Evolutionary conservation across 2,329 filamentous ascomycete genomes (phyloP).

Genomic region (Torrubiellomyces zombiae): DNA sequence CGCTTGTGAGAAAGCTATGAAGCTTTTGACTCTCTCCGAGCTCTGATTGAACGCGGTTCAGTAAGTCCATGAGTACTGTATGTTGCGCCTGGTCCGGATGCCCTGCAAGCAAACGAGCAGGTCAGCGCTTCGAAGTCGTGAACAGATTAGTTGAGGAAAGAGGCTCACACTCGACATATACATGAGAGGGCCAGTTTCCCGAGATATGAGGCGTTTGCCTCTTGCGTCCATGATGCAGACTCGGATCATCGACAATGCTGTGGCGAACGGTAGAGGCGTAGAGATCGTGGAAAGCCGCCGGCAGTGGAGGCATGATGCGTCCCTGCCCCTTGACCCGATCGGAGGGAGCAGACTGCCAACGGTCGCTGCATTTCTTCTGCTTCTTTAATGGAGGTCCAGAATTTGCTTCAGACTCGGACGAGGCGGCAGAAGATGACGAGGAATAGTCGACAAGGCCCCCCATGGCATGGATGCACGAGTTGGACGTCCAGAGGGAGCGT

Average conservation of each 20-base stretch:
- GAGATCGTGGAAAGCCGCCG: constrained; percentile 68
- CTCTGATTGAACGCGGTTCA: constrained; percentile 18
- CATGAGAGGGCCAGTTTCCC: constrained; percentile 83
- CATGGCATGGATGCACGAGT: constrained; percentile 30
- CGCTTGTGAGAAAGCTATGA: constrained; percentile 56
- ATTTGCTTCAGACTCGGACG: constrained; percentile 9
- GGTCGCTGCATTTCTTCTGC: constrained; percentile 3
- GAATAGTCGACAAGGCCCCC: constrained; percentile 49
- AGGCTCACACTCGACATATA: constrained; percentile 87
- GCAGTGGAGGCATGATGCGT: constrained; percentile 51
- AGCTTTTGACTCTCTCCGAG: constrained; percentile 25
- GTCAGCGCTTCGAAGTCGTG: too few relatives aligned
- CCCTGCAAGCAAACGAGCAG: too few relatives aligned
- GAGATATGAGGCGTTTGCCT: constrained; percentile 68
- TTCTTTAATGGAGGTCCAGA: constrained; percentile 9
- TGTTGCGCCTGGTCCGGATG: constrained; percentile 33
- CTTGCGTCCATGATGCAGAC: constrained; percentile 70
- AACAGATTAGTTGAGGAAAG: constrained; percentile 1
- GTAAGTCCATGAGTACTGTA: constrained; percentile 25
- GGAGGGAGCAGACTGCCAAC: too few relatives aligned
- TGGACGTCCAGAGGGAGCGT: too few relatives aligned
- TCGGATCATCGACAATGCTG: constrained; percentile 66
- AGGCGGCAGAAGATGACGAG: constrained; percentile 22
- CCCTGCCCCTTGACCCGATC: constrained; percentile 1
- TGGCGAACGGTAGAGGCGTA: constrained; percentile 71